Evolutionary conservation across 1,284 basidiomycete genomes (phyloP).

Genomic region (Sporisorium graminicola): DNA sequence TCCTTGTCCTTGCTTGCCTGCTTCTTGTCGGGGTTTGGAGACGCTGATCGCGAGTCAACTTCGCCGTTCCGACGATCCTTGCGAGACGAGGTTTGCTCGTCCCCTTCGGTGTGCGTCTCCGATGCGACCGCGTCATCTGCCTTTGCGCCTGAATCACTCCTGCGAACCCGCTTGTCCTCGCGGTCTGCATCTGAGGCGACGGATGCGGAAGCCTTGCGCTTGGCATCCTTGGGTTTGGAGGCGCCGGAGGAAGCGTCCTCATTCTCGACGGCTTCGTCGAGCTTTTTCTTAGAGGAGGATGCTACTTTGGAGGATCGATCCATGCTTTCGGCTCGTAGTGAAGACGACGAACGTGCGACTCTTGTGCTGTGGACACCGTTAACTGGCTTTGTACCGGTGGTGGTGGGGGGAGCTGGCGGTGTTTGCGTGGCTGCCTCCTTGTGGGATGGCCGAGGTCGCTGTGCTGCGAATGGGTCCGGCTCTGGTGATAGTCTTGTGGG

Average conservation of each 20-base stretch:
- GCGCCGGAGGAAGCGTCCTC: conserved; percentile 18
- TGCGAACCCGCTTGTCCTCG: conserved; percentile 49
- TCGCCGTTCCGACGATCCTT: conserved; percentile 33
- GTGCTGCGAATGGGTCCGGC: conserved; percentile 42
- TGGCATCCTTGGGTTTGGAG: conserved; percentile 40
- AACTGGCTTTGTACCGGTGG: conserved; percentile 9
- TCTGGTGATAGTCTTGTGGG: conserved; percentile 52
- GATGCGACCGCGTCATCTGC: conserved; percentile 19
- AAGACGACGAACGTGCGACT: conserved; percentile 9
- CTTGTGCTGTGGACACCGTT: conserved; percentile 36
- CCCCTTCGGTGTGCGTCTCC: conserved; percentile 12
- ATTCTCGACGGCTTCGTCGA: conserved; percentile 44
- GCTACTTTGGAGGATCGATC: conserved; percentile 44
- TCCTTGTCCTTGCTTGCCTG: conserved; percentile 36
- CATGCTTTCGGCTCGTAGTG: conserved; percentile 17
- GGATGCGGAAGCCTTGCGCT: conserved; percentile 52
- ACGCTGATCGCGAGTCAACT: conserved; percentile 31
- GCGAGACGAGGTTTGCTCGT: conserved; percentile 19
- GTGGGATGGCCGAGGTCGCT: conserved; percentile 24
- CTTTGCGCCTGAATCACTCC: conserved; percentile 23
- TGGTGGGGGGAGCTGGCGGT: conserved; percentile 12
- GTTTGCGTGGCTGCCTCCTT: conserved; percentile 50
- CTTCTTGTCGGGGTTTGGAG: conserved; percentile 38
- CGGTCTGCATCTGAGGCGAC: conserved; percentile 39
- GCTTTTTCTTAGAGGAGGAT: conserved; percentile 58